These are phyloP conservation scores for Parmelia sp. DNA, from an alignment of 495 filamentous ascomycete species.

Conservation along the genomic window DNA sequence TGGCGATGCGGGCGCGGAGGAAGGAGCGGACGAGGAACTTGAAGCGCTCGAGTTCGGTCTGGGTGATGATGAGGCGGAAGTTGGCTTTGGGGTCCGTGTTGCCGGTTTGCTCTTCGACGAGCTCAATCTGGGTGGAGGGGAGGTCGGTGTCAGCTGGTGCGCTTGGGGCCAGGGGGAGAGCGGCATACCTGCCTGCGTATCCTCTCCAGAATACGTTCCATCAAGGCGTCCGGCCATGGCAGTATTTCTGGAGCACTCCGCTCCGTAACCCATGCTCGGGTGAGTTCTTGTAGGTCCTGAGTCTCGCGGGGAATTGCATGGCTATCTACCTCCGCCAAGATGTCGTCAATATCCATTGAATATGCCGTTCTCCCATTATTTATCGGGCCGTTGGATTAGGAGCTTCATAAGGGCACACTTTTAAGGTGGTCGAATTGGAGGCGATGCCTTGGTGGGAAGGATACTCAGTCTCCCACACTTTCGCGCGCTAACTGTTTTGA, in stretches of 20 bases:
- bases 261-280: slow-evolving; percentile 88
- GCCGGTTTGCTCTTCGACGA: slow-evolving; percentile 45
- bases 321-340: slow-evolving; percentile 72
- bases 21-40: slow-evolving; percentile 86
- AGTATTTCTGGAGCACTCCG: slow-evolving; percentile 79
- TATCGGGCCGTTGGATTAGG: neutral
- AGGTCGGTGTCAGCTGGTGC: neutral
- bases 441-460: neutral
- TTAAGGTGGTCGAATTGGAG: neutral
- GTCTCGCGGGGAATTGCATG: slow-evolving; percentile 50
- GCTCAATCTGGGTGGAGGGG: slow-evolving; percentile 36
- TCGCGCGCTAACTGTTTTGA: neutral
- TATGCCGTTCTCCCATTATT: neutral
- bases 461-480: neutral
- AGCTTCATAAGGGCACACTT: neutral
- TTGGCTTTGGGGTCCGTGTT: slow-evolving; percentile 81
- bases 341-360: slow-evolving; percentile 82
- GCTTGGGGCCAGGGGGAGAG: neutral
- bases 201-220: slow-evolving; percentile 72
- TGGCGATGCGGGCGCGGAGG: slow-evolving; percentile 76
- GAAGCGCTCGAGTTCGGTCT: slow-evolving; percentile 90
- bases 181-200: slow-evolving; percentile 58
- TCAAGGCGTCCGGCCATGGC: slow-evolving; percentile 55
- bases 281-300: slow-evolving; percentile 79
- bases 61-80: slow-evolving; percentile 86